Base-by-base conservation (phyloP, 2,329 filamentous ascomycete species). In the Nannizzia gypsea region DNA sequence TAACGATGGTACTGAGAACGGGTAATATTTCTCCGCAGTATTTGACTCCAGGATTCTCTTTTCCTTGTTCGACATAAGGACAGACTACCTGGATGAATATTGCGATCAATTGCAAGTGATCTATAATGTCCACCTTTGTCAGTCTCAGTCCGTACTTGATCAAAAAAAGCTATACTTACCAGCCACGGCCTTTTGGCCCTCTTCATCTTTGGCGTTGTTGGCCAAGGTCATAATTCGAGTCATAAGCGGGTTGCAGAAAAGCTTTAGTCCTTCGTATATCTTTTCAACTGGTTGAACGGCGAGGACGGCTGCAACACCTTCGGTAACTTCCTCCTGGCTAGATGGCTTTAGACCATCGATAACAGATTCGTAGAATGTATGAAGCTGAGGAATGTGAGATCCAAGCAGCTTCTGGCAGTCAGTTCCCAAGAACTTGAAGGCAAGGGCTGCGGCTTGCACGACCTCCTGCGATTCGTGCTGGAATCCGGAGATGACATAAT, bases 1-100 rank as follows among this genome's bases (percentile, higher is more conserved):
- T 88, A 59, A 95, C 81, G 62, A 99, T 88, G 6, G 88, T 89
- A 6, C 89, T 85, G 61, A 97, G 80, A 42, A 96, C 84, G 0
- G 90, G 89, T 72, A 97, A 90, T 20, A 96, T 87, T 71, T 97
- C 91, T 67, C 92, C 84, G 81, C 93, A 97, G 76, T 99, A 99
- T 73, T 90, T 91, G 61, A 99, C 91, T 0, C 89, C 90, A 3
- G 92, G 92, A 69, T 97, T 91, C 62, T 89, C 85, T 64, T 90
- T 80, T 57, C 81, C 81, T 6, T 82, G 81, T 24, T 83, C 82
- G 46, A 92, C 82, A 59, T 88, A 86, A 0, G 93, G 93, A 59
- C 87, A 84, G 9, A 87, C 83, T 64, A 80, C 77, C 71, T 96
- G 87, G 50, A 95, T 83, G 70, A 97, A 96, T 62, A 90, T 87